These are phyloP conservation scores for Microcyclospora pomicola DNA, from an alignment of 2,329 filamentous ascomycete species.

Conservation along the genomic window DNA sequence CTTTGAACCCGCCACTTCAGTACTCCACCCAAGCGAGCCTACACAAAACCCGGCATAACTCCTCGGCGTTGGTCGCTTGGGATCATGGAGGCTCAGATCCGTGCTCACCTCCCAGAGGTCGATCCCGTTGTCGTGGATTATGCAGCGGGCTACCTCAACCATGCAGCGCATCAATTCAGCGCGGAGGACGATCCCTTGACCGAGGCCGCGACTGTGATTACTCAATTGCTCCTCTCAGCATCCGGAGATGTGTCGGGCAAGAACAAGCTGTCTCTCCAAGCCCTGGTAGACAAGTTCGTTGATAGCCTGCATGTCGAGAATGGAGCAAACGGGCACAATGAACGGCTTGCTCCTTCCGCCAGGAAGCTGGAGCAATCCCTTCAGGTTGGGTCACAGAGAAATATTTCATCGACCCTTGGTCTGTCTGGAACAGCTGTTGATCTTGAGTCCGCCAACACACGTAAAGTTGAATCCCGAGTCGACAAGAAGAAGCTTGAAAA, in stretches of 20 bases:
- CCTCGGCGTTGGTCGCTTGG: slow-evolving; percentile 7
- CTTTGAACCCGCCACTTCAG: too few species aligned
- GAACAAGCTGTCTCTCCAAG: slow-evolving; percentile 64
- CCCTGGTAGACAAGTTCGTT: slow-evolving; percentile 82
- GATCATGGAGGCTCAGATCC: slow-evolving; percentile 25
- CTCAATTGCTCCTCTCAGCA: slow-evolving; percentile 84
- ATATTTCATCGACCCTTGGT: slow-evolving; percentile 90
- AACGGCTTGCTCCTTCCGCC: slow-evolving; percentile 60
- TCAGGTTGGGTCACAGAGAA: slow-evolving; percentile 83
- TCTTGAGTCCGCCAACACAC: slow-evolving; percentile 78
- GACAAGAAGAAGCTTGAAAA: slow-evolving; percentile 99
- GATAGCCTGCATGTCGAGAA: slow-evolving; percentile 57
- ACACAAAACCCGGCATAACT: slow-evolving; percentile 16
- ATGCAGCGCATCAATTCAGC: slow-evolving; percentile 74
- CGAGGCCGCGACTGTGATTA: slow-evolving; percentile 72
- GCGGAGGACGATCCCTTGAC: slow-evolving; percentile 66
- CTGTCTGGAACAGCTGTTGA: slow-evolving; percentile 75
- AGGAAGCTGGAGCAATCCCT: slow-evolving; percentile 86
- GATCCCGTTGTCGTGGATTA: slow-evolving; percentile 27
- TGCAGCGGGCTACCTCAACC: slow-evolving; percentile 72
- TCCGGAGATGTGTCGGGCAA: slow-evolving; percentile 63
- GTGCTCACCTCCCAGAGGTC: slow-evolving; percentile 21
- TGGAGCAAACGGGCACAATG: slow-evolving; percentile 51
- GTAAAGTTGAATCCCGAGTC: slow-evolving; percentile 94
- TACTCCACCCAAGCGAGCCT: too few species aligned